Evolutionary conservation across 2,329 filamentous ascomycete species (phyloP).

Genomic region (Pseudocercospora macadamiae): DNA sequence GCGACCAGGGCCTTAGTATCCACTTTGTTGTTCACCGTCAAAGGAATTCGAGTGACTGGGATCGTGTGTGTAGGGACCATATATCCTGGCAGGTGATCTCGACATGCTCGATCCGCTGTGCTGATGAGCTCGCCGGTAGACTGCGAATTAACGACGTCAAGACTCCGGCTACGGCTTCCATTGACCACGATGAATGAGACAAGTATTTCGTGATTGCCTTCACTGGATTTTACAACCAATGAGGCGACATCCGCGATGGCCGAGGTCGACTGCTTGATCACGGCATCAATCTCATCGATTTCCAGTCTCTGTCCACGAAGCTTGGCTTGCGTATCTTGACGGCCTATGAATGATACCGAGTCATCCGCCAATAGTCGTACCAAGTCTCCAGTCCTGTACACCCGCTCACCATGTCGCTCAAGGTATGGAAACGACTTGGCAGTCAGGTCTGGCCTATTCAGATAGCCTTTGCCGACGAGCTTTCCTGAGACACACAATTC

Average conservation of each 20-base stretch:
- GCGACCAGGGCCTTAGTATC: conserved; percentile 70
- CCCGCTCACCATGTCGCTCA: conserved; percentile 45
- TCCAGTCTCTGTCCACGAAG: conserved; percentile 86
- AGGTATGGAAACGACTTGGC: conserved; percentile 73
- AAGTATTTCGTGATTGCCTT: conserved; percentile 78
- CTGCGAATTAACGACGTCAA: conserved; percentile 42
- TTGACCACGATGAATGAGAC: conserved; percentile 68
- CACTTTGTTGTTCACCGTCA: conserved; percentile 88
- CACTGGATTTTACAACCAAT: conserved; percentile 70
- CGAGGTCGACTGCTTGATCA: conserved; percentile 65
- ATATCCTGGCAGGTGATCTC: conserved; percentile 72
- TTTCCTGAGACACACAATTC: conserved; percentile 88
- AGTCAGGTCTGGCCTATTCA: conserved; percentile 79
- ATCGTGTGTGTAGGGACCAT: conserved; percentile 91
- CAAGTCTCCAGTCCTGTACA: conserved; percentile 89
- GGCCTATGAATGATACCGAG: conserved; percentile 83
- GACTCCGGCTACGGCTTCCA: conserved; percentile 21
- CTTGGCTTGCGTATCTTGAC: conserved; percentile 91
- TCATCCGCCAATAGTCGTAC: conserved; percentile 79
- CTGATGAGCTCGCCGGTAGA: conserved; percentile 27
- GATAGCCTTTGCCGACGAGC: conserved; percentile 86
- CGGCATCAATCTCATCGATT: conserved; percentile 86
- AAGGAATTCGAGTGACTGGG: conserved; percentile 69
- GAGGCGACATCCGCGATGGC: conserved; percentile 72
- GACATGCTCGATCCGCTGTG: conserved; percentile 59